Evolutionary conservation across 371 early-diverging fungal species (phyloP).

Genomic region (Mortierella sp.): DNA sequence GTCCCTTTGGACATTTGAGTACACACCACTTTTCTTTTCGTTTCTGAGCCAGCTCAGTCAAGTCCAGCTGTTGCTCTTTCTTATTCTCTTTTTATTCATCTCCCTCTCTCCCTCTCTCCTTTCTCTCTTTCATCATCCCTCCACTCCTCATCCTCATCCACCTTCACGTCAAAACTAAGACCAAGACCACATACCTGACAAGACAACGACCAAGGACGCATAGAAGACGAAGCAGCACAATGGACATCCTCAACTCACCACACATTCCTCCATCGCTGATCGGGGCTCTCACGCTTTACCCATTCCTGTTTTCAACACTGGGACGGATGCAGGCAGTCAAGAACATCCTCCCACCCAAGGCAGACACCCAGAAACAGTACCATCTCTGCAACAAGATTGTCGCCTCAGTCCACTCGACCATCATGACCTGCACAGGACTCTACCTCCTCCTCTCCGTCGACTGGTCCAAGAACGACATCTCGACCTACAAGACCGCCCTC

Average conservation of each 20-base stretch:
- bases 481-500: conserved; percentile 47
- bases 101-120: neutral
- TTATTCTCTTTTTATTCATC: neutral
- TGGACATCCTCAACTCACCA: conserved; percentile 38
- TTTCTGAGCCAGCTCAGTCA: neutral
- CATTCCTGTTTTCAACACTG: conserved; percentile 39
- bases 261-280: conserved; percentile 47
- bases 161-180: neutral
- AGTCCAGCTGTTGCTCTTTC: neutral
- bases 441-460: conserved; percentile 48
- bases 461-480: conserved; percentile 53
- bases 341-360: conserved; percentile 49
- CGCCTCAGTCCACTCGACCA: conserved; percentile 53
- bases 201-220: no score
- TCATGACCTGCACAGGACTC: conserved; percentile 48
- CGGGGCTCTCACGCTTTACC: conserved; percentile 44
- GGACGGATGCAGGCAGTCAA: conserved; percentile 33
- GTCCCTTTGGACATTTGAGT: neutral
- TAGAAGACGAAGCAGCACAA: neutral
- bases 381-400: conserved; percentile 57
- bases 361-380: conserved; percentile 45
- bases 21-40: neutral
- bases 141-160: neutral
- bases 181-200: neutral
- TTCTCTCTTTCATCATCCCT: neutral